Percentiles rank a stretch among this genome's conserved stretches.
Conservation (phyloP, 2,329 filamentous ascomycete genomes). For the Pseudopyricularia cyperi region DNA sequence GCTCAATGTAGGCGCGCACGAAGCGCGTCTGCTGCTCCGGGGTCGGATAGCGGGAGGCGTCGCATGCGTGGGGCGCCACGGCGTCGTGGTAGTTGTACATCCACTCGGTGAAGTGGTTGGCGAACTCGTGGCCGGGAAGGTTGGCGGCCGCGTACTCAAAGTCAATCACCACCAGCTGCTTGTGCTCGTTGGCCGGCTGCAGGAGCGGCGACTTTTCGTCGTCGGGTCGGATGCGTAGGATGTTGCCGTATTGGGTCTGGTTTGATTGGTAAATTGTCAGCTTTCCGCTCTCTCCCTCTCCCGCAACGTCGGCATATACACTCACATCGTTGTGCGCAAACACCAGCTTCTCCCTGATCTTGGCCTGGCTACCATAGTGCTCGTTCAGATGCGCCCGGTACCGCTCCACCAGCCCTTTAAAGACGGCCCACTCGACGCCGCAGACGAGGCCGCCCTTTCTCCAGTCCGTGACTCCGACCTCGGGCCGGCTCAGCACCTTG, state of each 20-base stretch:
- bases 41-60: conserved; percentile 59
- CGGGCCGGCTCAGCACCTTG: conserved; percentile 34
- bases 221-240: conserved; percentile 58
- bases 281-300: background rate
- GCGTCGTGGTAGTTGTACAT: conserved; percentile 91
- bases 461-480: conserved; percentile 38
- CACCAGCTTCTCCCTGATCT: conserved; percentile 62
- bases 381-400: conserved; percentile 65
- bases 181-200: conserved; percentile 84
- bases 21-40: conserved; percentile 74
- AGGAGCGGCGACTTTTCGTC: conserved; percentile 74
- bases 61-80: conserved; percentile 51
- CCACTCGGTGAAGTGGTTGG: conserved; percentile 98
- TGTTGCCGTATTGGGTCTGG: conserved; percentile 96
- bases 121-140: conserved; percentile 75
- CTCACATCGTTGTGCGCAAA: conserved; percentile 97
- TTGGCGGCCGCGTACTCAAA: conserved; percentile 96
- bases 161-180: conserved; percentile 92
- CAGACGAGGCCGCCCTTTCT: conserved; percentile 64
- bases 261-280: background rate
- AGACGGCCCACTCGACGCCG: conserved; percentile 69
- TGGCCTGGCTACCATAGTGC: conserved; percentile 53
- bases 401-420: conserved; percentile 60
- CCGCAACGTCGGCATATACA: conserved; percentile 7
- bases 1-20: conserved; percentile 73